Evolutionary conservation across 129 eudicot species (phyloP).

Genomic region (Dittrichia graveolens): DNA sequence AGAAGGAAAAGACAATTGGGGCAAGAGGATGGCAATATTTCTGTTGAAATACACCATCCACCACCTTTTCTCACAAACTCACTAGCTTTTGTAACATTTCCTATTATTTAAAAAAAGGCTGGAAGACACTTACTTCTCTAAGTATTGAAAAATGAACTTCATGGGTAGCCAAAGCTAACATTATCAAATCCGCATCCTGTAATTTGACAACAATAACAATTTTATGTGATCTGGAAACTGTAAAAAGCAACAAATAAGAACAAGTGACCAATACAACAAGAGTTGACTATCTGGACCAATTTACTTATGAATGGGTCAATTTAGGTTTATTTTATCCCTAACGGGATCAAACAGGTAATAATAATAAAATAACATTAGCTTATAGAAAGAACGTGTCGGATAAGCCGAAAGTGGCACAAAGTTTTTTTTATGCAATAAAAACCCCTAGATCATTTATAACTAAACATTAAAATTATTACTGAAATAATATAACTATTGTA

Average conservation of each 20-base stretch:
- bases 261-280: background rate
- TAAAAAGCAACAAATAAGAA: slow-evolving; percentile 14
- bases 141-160: slow-evolving; percentile 90
- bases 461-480: background rate
- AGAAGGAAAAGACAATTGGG: background rate
- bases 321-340: background rate
- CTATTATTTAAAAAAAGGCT: slow-evolving; percentile 12
- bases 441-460: background rate
- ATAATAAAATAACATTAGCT: background rate
- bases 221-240: slow-evolving; percentile 10
- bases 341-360: background rate
- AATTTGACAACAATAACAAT: slow-evolving; percentile 15
- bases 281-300: background rate
- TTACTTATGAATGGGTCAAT: slow-evolving; percentile 1
- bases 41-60: background rate
- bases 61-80: background rate
- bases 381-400: background rate
- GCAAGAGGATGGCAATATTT: background rate
- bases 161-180: slow-evolving; percentile 88
- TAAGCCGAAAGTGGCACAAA: background rate
- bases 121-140: slow-evolving; percentile 62
- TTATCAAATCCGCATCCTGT: slow-evolving; percentile 92
- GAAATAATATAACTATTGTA: slow-evolving; percentile 1
- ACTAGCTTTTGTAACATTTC: slow-evolving; percentile 15
- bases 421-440: background rate